Percentiles rank a stretch among this genome's conserved stretches.
Conservation (phyloP, 2,329 filamentous ascomycete species). For the Chrysoporthe deuterocubensis region DNA sequence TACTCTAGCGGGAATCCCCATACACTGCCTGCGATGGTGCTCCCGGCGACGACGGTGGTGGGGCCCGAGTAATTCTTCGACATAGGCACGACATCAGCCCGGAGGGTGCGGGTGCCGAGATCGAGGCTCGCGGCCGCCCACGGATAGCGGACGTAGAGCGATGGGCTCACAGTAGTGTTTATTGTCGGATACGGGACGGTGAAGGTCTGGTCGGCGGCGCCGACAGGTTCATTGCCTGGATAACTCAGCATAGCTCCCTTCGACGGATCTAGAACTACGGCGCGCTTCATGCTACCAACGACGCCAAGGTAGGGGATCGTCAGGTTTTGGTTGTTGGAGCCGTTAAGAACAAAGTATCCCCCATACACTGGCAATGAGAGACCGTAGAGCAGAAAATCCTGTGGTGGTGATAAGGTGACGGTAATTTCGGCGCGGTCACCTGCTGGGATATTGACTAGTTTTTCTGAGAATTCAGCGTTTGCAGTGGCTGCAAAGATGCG, state of each 20-base stretch:
- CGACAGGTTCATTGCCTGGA: conserved; percentile 7
- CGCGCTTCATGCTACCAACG: conserved; percentile 35
- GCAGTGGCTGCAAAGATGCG: conserved; percentile 26
- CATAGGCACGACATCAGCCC: conserved; percentile 33
- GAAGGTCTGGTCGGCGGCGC: conserved; percentile 33
- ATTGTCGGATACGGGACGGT: conserved; percentile 31
- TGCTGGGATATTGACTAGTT: conserved; percentile 36
- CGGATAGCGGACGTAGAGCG: conserved; percentile 20
- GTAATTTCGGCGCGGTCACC: conserved; percentile 34
- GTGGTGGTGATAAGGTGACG: conserved; percentile 36
- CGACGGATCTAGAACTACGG: conserved; percentile 26
- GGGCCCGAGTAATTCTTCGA: conserved; percentile 24
- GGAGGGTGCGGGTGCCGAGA: conserved; percentile 31
- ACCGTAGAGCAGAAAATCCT: conserved; percentile 32
- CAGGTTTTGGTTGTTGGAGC: conserved; percentile 42
- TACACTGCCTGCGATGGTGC: conserved; percentile 32
- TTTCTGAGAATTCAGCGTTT: conserved; percentile 29
- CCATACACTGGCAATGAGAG: conserved; percentile 46
- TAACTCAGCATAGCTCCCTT: conserved; percentile 28
- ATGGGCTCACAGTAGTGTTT: neutral
- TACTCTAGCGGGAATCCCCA: conserved; percentile 30
- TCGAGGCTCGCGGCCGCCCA: conserved; percentile 15
- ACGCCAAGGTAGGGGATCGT: conserved; percentile 47
- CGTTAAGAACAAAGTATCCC: conserved; percentile 47
- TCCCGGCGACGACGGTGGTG: conserved; percentile 30